phyloP scores from a whole-genome alignment of 371 early-diverging fungal genomes.

The Ordospora colligata region DNA sequence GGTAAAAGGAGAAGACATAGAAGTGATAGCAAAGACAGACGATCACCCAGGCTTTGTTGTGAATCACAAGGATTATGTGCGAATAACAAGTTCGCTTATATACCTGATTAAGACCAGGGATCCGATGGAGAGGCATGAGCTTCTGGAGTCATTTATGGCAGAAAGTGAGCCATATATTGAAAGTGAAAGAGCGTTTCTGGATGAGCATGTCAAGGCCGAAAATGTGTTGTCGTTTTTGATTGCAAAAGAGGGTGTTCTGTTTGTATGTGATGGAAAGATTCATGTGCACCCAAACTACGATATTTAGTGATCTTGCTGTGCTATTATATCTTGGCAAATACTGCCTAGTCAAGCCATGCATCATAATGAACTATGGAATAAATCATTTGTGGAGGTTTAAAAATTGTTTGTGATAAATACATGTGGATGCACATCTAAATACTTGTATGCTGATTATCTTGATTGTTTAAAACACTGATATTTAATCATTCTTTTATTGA shows the following conservation, averaged over 20 bases:
- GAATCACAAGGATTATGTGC: conserved; percentile 48
- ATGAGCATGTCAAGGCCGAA: conserved; percentile 66
- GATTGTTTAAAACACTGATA: background rate
- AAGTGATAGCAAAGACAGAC: conserved; percentile 54
- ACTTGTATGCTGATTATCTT: background rate
- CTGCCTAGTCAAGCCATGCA: background rate
- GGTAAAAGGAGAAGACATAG: conserved; percentile 75
- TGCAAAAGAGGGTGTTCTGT: conserved; percentile 59
- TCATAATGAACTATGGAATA: background rate
- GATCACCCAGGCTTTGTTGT: conserved; percentile 55
- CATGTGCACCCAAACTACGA: conserved; percentile 61
- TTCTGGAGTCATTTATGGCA: conserved; percentile 73
- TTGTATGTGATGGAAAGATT: conserved; percentile 50
- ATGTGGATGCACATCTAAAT: background rate
- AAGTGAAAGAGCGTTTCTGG: conserved; percentile 65
- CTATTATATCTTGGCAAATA: background rate
- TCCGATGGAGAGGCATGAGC: conserved; percentile 62
- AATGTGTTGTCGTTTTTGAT: conserved; percentile 67
- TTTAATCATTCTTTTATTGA: background rate
- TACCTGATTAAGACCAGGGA: conserved; percentile 45
- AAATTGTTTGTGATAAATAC: too few species aligned
- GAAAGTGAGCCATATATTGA: conserved; percentile 65
- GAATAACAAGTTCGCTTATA: conserved; percentile 51
- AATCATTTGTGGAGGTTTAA: background rate
- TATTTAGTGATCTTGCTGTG: background rate